A percentile compares a stretch with the other conserved stretches of the same genome.
Conservation (phyloP, 2,329 filamentous ascomycete genomes). For the Verticillium klebahnii region DNA sequence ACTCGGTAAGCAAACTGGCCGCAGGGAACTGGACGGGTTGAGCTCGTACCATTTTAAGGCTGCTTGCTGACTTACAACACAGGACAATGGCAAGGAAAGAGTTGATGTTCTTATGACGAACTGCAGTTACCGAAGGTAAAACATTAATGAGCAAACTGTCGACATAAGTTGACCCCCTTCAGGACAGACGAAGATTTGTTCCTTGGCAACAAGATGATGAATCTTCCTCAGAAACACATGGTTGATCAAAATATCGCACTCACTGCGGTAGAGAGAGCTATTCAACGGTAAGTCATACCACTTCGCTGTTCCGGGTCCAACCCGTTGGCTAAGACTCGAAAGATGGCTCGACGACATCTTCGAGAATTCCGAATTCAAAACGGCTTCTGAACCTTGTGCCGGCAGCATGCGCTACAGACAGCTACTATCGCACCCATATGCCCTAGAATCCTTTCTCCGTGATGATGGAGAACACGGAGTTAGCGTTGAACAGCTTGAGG, state of each 20-base stretch:
- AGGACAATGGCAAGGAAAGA: background rate
- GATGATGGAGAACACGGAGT: background rate
- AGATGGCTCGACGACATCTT: background rate
- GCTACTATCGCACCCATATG: conserved; percentile 17
- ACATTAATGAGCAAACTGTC: no score
- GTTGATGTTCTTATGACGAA: conserved; percentile 9
- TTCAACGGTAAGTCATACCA: conserved; percentile 24
- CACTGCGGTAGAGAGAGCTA: conserved; percentile 17
- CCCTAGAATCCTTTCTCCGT: conserved; percentile 17
- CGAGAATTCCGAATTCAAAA: background rate
- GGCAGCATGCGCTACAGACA: background rate
- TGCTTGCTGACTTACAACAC: no score
- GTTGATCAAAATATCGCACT: conserved; percentile 18
- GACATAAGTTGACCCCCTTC: background rate
- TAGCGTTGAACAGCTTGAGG: background rate
- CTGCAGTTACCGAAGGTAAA: conserved; percentile 5
- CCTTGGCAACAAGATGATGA: conserved; percentile 18
- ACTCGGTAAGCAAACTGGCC: conserved; percentile 6
- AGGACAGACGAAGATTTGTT: conserved; percentile 23
- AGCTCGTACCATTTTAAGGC: no score
- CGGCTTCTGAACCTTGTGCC: background rate
- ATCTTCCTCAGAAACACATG: conserved; percentile 12
- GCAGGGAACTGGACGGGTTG: background rate
- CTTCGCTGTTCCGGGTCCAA: no score
- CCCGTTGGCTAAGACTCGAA: no score